phyloP scores from a whole-genome alignment of 2,329 filamentous ascomycete genomes.

The Fusarium sambucinum region DNA sequence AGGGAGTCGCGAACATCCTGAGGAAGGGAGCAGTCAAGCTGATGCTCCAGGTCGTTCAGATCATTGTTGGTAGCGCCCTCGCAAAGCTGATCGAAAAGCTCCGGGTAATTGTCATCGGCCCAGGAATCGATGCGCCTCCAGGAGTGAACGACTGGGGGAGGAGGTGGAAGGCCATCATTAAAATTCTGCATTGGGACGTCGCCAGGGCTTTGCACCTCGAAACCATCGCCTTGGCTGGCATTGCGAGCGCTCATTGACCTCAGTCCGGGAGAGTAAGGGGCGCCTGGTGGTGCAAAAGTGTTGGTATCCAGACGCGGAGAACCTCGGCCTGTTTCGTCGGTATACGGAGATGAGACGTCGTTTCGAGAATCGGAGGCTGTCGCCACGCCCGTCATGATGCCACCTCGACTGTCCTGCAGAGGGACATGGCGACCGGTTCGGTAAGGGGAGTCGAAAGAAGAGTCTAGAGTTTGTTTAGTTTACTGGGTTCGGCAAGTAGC shows the following conservation, averaged over 20 bases:
- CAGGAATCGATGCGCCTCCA: slow-evolving; percentile 95
- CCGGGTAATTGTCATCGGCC: slow-evolving; percentile 94
- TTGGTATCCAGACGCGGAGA: slow-evolving; percentile 57
- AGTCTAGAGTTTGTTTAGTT: slow-evolving; percentile 70
- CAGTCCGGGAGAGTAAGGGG: slow-evolving; percentile 91
- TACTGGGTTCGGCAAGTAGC: slow-evolving; percentile 9
- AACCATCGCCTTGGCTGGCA: slow-evolving; percentile 71
- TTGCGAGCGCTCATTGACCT: slow-evolving; percentile 79
- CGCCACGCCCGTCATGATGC: slow-evolving; percentile 86
- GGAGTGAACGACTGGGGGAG: slow-evolving; percentile 87
- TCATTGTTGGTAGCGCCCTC: slow-evolving; percentile 95
- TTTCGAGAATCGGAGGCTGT: slow-evolving; percentile 90
- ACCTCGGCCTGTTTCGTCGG: slow-evolving; percentile 73
- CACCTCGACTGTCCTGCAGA: slow-evolving; percentile 83
- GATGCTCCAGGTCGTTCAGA: slow-evolving; percentile 95
- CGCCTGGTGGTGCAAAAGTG: slow-evolving; percentile 65
- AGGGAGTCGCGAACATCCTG: slow-evolving; percentile 94
- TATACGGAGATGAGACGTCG: slow-evolving; percentile 83
- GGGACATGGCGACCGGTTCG: slow-evolving; percentile 91
- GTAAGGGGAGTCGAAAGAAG: slow-evolving; percentile 92
- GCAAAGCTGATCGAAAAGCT: slow-evolving; percentile 92
- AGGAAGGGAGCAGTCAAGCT: slow-evolving; percentile 92
- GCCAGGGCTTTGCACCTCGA: slow-evolving; percentile 78
- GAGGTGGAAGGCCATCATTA: slow-evolving; percentile 87
- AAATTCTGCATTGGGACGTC: slow-evolving; percentile 99